phyloP scores from a whole-genome alignment of 495 filamentous ascomycete genomes.

The Aspergillus nidulans region DNA sequence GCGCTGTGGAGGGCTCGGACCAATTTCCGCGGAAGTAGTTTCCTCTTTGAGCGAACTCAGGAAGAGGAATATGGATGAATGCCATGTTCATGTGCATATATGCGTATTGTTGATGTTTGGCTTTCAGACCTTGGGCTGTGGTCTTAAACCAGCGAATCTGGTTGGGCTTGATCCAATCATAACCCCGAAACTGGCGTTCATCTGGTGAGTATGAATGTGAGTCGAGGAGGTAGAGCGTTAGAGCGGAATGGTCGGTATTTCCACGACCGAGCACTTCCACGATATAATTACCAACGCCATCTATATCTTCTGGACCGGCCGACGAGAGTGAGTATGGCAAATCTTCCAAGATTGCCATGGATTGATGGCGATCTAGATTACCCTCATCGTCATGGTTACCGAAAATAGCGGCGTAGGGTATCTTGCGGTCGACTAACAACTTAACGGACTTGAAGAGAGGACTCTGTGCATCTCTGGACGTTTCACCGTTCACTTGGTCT shows the following conservation, averaged over 20 bases:
- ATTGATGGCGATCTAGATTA: conserved; percentile 63
- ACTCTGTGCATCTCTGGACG: conserved; percentile 83
- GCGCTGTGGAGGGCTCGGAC: conserved; percentile 78
- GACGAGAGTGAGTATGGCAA: conserved; percentile 85
- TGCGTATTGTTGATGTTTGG: conserved; percentile 73
- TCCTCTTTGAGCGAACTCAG: conserved; percentile 65
- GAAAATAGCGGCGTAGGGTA: conserved; percentile 92
- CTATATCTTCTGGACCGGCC: conserved; percentile 75
- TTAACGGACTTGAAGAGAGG: conserved; percentile 93
- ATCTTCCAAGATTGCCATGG: conserved; percentile 80
- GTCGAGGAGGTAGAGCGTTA: conserved; percentile 92
- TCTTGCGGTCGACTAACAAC: conserved; percentile 76
- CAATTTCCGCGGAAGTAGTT: conserved; percentile 58
- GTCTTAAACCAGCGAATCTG: conserved; percentile 93
- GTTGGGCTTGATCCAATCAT: conserved; percentile 91
- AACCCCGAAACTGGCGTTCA: conserved; percentile 76
- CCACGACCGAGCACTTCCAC: conserved; percentile 84
- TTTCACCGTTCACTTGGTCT: conserved; percentile 94
- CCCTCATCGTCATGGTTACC: conserved; percentile 98
- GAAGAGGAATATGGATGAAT: conserved; percentile 95
- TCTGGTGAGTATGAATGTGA: conserved; percentile 91
- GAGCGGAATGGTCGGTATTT: conserved; percentile 73
- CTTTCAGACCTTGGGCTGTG: conserved; percentile 63
- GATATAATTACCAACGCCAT: conserved; percentile 91
- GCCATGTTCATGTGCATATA: conserved; percentile 94